phyloP scores from a whole-genome alignment of 148 eudicot species.

The Nepenthes mirabilis region DNA sequence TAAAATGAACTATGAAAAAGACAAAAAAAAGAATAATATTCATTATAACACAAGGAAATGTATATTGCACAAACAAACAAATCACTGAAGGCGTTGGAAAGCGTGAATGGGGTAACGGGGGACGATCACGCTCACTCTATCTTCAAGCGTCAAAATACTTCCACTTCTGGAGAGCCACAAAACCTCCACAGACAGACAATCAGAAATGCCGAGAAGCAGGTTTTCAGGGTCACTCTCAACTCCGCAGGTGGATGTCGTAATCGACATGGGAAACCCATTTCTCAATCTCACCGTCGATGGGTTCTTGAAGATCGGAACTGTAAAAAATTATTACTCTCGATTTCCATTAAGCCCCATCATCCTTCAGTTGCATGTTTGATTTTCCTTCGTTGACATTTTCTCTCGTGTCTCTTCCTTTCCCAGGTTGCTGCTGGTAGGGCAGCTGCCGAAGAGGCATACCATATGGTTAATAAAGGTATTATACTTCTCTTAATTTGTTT shows the following conservation, averaged over 20 bases:
- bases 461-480: conserved; percentile 39
- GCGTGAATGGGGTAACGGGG: too few species aligned
- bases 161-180: too few species aligned
- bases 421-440: conserved; percentile 67
- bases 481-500: too few species aligned
- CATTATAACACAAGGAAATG: too few species aligned
- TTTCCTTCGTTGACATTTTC: neutral
- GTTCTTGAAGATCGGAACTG: conserved; percentile 81
- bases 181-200: neutral
- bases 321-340: conserved; percentile 4
- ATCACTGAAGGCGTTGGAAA: too few species aligned
- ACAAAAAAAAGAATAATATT: too few species aligned
- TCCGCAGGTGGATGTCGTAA: conserved; percentile 40
- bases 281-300: conserved; percentile 77
- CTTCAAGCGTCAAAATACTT: too few species aligned
- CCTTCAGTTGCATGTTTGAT: neutral
- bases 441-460: conserved; percentile 65
- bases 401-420: neutral
- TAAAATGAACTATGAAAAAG: too few species aligned
- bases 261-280: conserved; percentile 64
- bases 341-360: neutral
- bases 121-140: too few species aligned
- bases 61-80: too few species aligned
- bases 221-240: conserved; percentile 26
- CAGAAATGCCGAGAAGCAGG: conserved; percentile 44